Base-by-base conservation (phyloP, 345 rosid species). In the Mallotus nudiflorus region DNA sequence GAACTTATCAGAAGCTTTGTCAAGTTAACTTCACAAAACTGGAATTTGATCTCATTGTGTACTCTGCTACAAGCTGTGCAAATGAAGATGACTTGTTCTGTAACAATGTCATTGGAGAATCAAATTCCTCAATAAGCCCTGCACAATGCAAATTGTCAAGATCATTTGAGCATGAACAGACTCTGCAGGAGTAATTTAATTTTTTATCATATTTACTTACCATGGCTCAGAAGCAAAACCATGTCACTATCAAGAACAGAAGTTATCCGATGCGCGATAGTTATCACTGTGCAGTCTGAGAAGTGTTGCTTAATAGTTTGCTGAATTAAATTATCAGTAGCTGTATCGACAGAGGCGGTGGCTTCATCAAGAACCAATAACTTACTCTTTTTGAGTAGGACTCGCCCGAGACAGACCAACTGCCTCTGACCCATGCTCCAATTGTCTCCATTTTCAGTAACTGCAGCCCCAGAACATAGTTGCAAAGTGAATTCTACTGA, bases 401-500 rank as follows among this genome's bases (percentile, higher is more conserved):
- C 86, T 35, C 88, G 75, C 19, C 88, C 91, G 1, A 87, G 81
- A 39, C 89, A 88, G 13, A 88, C 81, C 9, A 88, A 65, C 58
- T 88, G 90, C 77, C 90, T 84, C 68, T 84, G 92, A 5, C 92
- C 92, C 78, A 86, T 79, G 58, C 92, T 88, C 88, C 92, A 88
- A 66, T 88, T 84, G 53, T 88, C 83, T 31, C 87, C 92, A 65
- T 86, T 83, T 73, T 88, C 86, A 16, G 60, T 71, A 60, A 86
- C 90, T 82, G 80, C 42, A 72, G 37, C 50, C 18, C 55, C 2
- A 50, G 37, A 33, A 33, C 3, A 33, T 2, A 33, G 6, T 2
- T 33, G 4, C 3, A 33, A 33, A 33, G 4, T 33, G 6, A 33
- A 7, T 28, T 7, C 55, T 9, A 29, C 11, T 3, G n/a, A 0